These are phyloP conservation scores for Verbascum thapsus DNA, from an alignment of 257 asterid species.

Conservation along the genomic window DNA sequence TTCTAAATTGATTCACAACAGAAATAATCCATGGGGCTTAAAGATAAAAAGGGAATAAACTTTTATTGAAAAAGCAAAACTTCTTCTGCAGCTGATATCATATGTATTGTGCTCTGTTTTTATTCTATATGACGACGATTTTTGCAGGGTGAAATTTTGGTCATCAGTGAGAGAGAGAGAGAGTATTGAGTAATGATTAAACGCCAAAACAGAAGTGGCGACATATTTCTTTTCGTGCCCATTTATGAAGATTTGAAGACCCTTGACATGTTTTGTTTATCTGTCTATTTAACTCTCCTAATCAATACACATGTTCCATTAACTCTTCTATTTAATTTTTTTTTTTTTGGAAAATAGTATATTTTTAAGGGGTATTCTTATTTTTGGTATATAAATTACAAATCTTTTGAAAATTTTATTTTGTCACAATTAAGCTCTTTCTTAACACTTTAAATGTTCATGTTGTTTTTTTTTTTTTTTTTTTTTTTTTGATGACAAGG, in stretches of 20 bases:
- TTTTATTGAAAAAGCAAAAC: constrained; percentile 35
- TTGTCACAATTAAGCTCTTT: too few species aligned
- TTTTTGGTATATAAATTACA: too few species aligned
- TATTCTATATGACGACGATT: too few species aligned
- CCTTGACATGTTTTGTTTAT: constrained; percentile 18
- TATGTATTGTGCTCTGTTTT: constrained; percentile 14
- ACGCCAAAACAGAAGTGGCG: constrained; percentile 32
- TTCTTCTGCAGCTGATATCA: not conserved
- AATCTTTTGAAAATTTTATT: too few species aligned
- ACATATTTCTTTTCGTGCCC: constrained; percentile 28
- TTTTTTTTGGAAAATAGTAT: not conserved
- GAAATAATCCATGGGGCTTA: constrained; percentile 25
- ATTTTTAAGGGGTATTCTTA: too few species aligned
- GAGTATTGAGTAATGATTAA: not conserved
- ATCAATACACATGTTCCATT: constrained; percentile 32
- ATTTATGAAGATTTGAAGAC: constrained; percentile 23
- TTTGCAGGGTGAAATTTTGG: constrained; percentile 29
- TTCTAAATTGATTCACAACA: constrained; percentile 20
- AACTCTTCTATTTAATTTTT: constrained; percentile 30
- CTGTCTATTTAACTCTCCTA: constrained; percentile 33
- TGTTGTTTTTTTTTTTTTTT: too few species aligned
- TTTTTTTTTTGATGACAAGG: too few species aligned
- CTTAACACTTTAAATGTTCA: too few species aligned
- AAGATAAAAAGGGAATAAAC: constrained; percentile 37
- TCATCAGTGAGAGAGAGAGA: constrained; percentile 25